Evolutionary conservation across 148 eudicot genomes (phyloP).

Genomic region (Amaranthus palmeri): DNA sequence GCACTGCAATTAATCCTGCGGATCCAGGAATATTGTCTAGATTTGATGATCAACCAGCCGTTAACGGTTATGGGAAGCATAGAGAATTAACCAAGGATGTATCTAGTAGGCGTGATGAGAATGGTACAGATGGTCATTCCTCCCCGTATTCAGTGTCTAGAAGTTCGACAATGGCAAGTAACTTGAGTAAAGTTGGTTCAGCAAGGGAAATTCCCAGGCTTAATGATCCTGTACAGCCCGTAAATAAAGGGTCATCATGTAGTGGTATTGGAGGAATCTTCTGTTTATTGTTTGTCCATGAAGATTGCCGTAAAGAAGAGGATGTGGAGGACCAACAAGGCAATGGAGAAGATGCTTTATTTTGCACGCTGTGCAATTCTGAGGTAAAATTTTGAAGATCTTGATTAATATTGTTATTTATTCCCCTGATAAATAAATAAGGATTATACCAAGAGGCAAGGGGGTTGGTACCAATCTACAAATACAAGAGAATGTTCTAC

Average conservation of each 20-base stretch:
- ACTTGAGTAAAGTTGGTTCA: conserved; percentile 66
- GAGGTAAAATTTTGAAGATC: conserved; percentile 44
- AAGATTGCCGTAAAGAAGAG: conserved; percentile 71
- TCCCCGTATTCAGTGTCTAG: conserved; percentile 67
- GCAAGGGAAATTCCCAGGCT: conserved; percentile 38
- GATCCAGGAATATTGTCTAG: conserved; percentile 89
- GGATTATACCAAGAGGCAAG: no score
- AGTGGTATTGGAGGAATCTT: conserved; percentile 47
- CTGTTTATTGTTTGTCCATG: conserved; percentile 65
- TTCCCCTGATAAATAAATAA: no score
- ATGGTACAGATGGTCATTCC: conserved; percentile 48
- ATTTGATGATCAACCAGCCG: conserved; percentile 37
- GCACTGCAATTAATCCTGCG: conserved; percentile 90
- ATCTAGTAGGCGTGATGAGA: conserved; percentile 43
- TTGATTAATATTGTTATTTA: not conserved
- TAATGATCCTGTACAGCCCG: conserved; percentile 26
- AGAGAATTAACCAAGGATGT: conserved; percentile 38
- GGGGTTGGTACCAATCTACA: no score
- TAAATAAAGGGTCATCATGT: conserved; percentile 34
- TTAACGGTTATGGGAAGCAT: conserved; percentile 25
- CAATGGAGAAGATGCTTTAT: conserved; percentile 72
- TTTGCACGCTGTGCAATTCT: conserved; percentile 88
- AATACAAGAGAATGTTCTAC: no score
- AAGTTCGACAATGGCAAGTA: conserved; percentile 61
- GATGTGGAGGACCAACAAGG: conserved; percentile 53